Conservation (phyloP, 2,329 filamentous ascomycete species). For the Thielaviopsis euricoi region DNA sequence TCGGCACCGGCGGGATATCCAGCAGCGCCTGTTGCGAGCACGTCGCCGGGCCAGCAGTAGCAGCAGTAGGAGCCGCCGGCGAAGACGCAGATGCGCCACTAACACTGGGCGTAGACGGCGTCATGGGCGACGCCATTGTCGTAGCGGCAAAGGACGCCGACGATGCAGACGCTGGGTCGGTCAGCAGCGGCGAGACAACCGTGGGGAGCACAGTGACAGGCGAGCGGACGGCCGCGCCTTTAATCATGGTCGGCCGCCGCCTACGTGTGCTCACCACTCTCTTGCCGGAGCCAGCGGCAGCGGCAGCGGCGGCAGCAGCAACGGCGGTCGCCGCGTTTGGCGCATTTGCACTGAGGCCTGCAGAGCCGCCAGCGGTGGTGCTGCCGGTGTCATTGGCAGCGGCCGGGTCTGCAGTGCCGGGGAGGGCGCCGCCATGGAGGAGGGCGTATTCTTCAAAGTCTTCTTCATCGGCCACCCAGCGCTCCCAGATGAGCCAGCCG, state of each 20-base stretch:
- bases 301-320: no score
- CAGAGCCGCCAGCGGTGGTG: not conserved
- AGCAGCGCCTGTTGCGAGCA: slow-evolving; percentile 14
- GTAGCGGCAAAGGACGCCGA: slow-evolving; percentile 24
- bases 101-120: slow-evolving; percentile 16
- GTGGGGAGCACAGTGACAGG: slow-evolving; percentile 10
- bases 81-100: no score
- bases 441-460: slow-evolving; percentile 26
- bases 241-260: slow-evolving; percentile 11
- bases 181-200: slow-evolving; percentile 23
- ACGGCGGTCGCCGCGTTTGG: slow-evolving; percentile 8
- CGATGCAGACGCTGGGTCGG: slow-evolving; percentile 21
- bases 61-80: no score
- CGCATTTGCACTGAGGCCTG: not conserved
- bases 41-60: slow-evolving; percentile 7
- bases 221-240: slow-evolving; percentile 11
- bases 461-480: slow-evolving; percentile 65
- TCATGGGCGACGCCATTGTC: slow-evolving; percentile 32
- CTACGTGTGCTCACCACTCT: slow-evolving; percentile 9
- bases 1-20: slow-evolving; percentile 16
- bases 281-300: slow-evolving; percentile 1
- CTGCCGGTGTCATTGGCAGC: not conserved
- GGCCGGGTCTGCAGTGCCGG: not conserved
- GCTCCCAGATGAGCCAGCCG: slow-evolving; percentile 84
- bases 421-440: slow-evolving; percentile 14